These are phyloP conservation scores for Chytridiales sp. DNA, from an alignment of 371 early-diverging fungal species.

Conservation along the genomic window DNA sequence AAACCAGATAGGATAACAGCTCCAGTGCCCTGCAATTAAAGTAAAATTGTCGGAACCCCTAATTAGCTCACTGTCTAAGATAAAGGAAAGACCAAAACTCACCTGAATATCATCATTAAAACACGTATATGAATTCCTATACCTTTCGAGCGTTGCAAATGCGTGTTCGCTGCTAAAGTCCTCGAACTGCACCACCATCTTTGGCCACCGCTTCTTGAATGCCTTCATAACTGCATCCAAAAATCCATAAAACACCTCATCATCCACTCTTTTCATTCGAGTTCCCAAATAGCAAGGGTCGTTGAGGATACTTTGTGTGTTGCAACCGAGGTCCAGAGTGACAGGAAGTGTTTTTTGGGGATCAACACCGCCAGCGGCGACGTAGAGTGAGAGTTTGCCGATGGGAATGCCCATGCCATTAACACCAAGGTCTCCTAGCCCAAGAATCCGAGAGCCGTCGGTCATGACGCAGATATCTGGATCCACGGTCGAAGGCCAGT, in stretches of 20 bases:
- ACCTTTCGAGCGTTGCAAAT: slow-evolving; percentile 32
- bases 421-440: slow-evolving; percentile 88
- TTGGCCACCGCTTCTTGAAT: slow-evolving; percentile 67
- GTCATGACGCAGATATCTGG: slow-evolving; percentile 86
- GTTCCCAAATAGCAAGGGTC: slow-evolving; percentile 88
- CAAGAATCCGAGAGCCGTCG: slow-evolving; percentile 90
- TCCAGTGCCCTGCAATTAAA: slow-evolving; percentile 74
- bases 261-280: slow-evolving; percentile 67
- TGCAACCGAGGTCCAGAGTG: slow-evolving; percentile 85
- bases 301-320: slow-evolving; percentile 71
- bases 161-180: slow-evolving; percentile 87
- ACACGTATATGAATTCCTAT: slow-evolving; percentile 61
- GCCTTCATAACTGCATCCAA: slow-evolving; percentile 78
- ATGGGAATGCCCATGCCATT: slow-evolving; percentile 92
- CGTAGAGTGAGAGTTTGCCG: slow-evolving; percentile 85
- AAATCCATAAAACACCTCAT: slow-evolving; percentile 71
- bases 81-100: slow-evolving; percentile 8
- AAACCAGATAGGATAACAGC: slow-evolving; percentile 88
- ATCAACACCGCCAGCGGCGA: slow-evolving; percentile 86
- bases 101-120: slow-evolving; percentile 83
- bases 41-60: slow-evolving; percentile 7
- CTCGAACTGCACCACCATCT: slow-evolving; percentile 86
- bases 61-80: not conserved
- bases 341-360: slow-evolving; percentile 85
- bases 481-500: slow-evolving; percentile 55